These are phyloP conservation scores for Pseudocercospora musae DNA, from an alignment of 2,329 filamentous ascomycete species.

Conservation along the genomic window DNA sequence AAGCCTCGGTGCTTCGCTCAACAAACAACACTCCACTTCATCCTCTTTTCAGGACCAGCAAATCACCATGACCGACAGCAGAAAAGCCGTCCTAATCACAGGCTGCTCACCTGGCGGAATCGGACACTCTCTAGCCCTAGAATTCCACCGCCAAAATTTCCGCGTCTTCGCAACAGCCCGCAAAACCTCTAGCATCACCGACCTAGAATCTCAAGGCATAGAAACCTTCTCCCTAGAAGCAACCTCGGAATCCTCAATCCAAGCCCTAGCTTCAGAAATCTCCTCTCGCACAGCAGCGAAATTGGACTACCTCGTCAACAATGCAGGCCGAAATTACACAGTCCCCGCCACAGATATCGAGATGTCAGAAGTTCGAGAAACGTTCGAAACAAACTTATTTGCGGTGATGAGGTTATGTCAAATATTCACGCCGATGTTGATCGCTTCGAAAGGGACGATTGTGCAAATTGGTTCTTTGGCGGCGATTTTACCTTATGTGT, in stretches of 20 bases:
- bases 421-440: conserved; percentile 54
- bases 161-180: conserved; percentile 59
- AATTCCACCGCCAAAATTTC: conserved; percentile 53
- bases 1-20: background rate
- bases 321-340: conserved; percentile 52
- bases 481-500: conserved; percentile 44
- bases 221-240: conserved; percentile 56
- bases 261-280: conserved; percentile 47
- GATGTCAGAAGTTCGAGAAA: conserved; percentile 44
- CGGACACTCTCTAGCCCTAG: conserved; percentile 56
- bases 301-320: conserved; percentile 58
- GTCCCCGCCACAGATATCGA: conserved; percentile 55
- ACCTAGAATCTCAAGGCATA: conserved; percentile 50
- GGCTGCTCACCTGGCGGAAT: conserved; percentile 54
- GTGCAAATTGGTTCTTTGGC: conserved; percentile 47
- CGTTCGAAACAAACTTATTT: conserved; percentile 57
- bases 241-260: conserved; percentile 49
- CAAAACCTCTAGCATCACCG: conserved; percentile 47
- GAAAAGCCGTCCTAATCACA: conserved; percentile 36
- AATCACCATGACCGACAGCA: conserved; percentile 1
- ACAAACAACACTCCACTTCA: background rate
- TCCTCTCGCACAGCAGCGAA: conserved; percentile 43
- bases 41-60: background rate
- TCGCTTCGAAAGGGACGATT: conserved; percentile 44
- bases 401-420: conserved; percentile 57